Percentiles rank a stretch among this genome's conserved stretches.
Evolutionary conservation across 78 protist species (phyloP).

Genomic region (Salpingoeca rosetta): DNA sequence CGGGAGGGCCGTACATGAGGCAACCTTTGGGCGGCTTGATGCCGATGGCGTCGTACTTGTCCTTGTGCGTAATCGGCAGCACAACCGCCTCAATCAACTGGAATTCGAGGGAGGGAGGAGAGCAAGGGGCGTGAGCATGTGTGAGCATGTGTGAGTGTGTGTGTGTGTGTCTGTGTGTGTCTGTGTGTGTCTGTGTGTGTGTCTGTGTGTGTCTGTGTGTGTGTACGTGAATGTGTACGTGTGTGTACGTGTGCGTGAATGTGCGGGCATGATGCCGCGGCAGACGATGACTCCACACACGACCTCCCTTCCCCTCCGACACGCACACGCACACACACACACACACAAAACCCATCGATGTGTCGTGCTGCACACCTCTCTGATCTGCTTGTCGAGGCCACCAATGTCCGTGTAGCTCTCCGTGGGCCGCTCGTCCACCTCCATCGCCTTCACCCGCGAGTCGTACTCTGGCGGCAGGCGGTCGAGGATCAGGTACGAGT

Average conservation of each 20-base stretch:
- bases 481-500: constrained; percentile 87
- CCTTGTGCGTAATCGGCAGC: constrained; percentile 91
- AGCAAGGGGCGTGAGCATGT: neutral
- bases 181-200: no score
- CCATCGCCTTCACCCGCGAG: constrained; percentile 98
- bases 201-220: no score
- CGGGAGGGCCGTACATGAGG: constrained; percentile 90
- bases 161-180: no score
- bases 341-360: no score
- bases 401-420: constrained; percentile 96
- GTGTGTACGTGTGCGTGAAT: no score
- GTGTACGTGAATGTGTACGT: no score
- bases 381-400: constrained; percentile 97
- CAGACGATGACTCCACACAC: no score
- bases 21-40: constrained; percentile 84
- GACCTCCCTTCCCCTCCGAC: no score
- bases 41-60: constrained; percentile 83
- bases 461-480: constrained; percentile 96
- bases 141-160: no score
- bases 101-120: neutral
- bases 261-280: no score
- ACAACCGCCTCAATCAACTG: constrained; percentile 93
- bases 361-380: no score
- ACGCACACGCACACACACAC: no score
- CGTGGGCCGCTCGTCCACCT: constrained; percentile 95